Conservation (phyloP, 2,329 filamentous ascomycete species). For the Simplicillium sp. region DNA sequence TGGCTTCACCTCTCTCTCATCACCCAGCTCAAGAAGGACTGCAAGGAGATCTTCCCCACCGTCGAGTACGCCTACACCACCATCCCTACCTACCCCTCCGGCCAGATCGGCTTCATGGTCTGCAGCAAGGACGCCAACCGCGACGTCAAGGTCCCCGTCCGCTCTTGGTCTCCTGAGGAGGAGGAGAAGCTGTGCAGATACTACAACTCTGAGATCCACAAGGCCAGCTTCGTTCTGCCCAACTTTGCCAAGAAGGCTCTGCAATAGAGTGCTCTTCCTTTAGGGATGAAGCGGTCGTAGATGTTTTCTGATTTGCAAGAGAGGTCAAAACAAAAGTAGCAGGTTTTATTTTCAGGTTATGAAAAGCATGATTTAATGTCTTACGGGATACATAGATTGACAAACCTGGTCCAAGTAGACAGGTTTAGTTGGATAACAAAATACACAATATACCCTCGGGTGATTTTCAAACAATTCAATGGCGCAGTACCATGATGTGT, state of each 20-base stretch:
- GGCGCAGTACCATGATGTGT: no score
- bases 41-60: slow-evolving; percentile 92
- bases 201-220: slow-evolving; percentile 96
- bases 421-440: no score
- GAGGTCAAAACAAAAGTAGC: slow-evolving; percentile 2
- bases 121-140: slow-evolving; percentile 88
- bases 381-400: no score
- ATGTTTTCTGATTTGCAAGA: background rate
- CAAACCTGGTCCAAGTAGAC: no score
- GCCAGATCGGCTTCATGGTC: slow-evolving; percentile 99
- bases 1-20: slow-evolving; percentile 97
- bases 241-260: slow-evolving; percentile 81
- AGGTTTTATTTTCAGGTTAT: background rate
- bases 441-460: no score
- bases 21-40: slow-evolving; percentile 89
- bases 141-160: slow-evolving; percentile 77
- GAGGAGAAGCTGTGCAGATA: slow-evolving; percentile 91
- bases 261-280: slow-evolving; percentile 28
- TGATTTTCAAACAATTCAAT: no score
- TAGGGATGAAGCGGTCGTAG: background rate
- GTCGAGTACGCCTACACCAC: slow-evolving; percentile 99
- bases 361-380: no score
- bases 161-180: slow-evolving; percentile 74
- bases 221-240: slow-evolving; percentile 86
- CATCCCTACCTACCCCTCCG: slow-evolving; percentile 96